Evolutionary conservation across 179 eudicot species (phyloP), one percentile per base, ranked within the genome.

Genomic region (Beta macrorhiza): DNA sequence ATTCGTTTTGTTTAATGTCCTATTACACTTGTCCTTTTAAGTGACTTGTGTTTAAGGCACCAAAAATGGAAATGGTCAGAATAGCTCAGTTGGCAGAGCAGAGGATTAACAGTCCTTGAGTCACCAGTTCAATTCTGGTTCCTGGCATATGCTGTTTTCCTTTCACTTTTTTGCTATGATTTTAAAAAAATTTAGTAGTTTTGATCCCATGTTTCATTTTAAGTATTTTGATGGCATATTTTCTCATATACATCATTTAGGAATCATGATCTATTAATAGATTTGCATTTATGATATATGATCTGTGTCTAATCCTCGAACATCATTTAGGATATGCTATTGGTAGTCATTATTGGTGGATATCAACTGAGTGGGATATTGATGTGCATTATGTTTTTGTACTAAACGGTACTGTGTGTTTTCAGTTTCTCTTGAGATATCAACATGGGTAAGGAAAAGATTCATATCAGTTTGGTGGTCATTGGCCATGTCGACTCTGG

Each of bases 401-500:
- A 13, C 49, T 56, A 20, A 32, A 7, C 1, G 7, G 8, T 17
- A 8, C 7, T 56, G 3, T 55, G 25, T 52, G 15, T 57, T 56
- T 74, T 51, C 78, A 75, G 78, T 58, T 75, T 42, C 1, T 8
- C 19, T 57, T 76, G 8, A 61, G 71, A 47, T 61, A 15, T 15
- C 44, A 45, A 0, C 22, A 87, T 87, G 90, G 92, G 92, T 78
- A 89, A 89, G 81, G 92, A 89, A 62, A 89, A 89, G 83, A 13
- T 84, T 79, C 90, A 87, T 71, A 87, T 89, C 75, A 87, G 83
- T 87, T 85, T 89, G 76, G 91, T 89, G 83, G 91, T 89, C 78
- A 88, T 88, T 84, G 92, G 92, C 62, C 92, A 89, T 74, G 92
- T 89, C 63, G 92, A 89, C 88, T 86, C 90, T 63, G 90, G 92